phyloP scores from a whole-genome alignment of 306 rosid species.

The Calophaca sinica region DNA sequence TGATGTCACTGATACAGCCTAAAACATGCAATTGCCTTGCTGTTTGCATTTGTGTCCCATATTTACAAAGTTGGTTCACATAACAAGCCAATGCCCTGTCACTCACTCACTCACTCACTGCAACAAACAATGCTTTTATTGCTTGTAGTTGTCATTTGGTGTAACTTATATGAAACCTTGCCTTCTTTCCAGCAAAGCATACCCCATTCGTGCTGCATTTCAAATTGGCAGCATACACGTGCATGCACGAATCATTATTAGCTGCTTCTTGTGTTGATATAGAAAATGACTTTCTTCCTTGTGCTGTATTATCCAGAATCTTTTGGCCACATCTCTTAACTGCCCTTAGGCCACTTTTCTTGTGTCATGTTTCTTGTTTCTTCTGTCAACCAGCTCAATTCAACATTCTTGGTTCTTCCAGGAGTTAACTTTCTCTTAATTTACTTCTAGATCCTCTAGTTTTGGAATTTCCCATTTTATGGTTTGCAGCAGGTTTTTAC shows the following conservation, averaged over 20 bases:
- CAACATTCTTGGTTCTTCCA: conserved; percentile 32
- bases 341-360: conserved; percentile 38
- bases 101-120: conserved; percentile 38
- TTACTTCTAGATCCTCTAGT: conserved; percentile 18
- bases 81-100: conserved; percentile 50
- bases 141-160: conserved; percentile 69
- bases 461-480: conserved; percentile 32
- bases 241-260: conserved; percentile 48
- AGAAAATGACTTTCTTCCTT: conserved; percentile 38
- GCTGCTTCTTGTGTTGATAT: conserved; percentile 12
- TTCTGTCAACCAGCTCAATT: conserved; percentile 48
- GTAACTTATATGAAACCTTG: conserved; percentile 56
- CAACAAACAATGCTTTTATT: conserved; percentile 44
- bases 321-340: background rate
- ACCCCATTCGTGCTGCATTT: conserved; percentile 56
- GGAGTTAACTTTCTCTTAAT: conserved; percentile 26
- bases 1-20: conserved; percentile 57
- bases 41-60: conserved; percentile 58
- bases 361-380: conserved; percentile 38
- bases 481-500: conserved; percentile 11
- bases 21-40: conserved; percentile 62
- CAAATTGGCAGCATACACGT: conserved; percentile 53
- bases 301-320: conserved; percentile 44
- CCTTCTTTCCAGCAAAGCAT: conserved; percentile 80
- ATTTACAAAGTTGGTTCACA: conserved; percentile 50